Conservation (phyloP, 371 early-diverging fungal species). For the Dichotomocladium elegans region DNA sequence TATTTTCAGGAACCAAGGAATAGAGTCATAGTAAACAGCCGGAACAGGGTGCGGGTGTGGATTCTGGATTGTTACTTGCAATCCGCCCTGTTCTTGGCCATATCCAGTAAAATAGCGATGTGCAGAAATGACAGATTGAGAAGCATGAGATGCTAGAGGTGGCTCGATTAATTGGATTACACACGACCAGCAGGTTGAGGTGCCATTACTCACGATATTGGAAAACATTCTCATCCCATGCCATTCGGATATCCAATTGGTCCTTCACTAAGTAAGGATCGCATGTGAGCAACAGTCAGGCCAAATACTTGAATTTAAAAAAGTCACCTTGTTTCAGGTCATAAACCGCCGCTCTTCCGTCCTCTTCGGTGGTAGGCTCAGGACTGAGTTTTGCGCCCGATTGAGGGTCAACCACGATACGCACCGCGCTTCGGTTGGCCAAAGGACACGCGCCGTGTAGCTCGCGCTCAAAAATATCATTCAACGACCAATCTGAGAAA, state of each 20-base stretch:
- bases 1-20: slow-evolving; percentile 91
- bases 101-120: slow-evolving; percentile 78
- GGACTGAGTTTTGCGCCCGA: slow-evolving; percentile 2
- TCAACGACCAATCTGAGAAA: slow-evolving; percentile 67
- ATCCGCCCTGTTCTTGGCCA: slow-evolving; percentile 84
- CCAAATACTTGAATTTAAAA: no score
- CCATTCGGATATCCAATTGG: slow-evolving; percentile 33
- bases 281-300: no score
- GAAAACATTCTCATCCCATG: slow-evolving; percentile 38
- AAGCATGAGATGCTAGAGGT: slow-evolving; percentile 24
- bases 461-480: slow-evolving; percentile 60
- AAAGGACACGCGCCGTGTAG: slow-evolving; percentile 61
- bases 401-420: slow-evolving; percentile 36
- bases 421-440: slow-evolving; percentile 52
- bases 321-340: slow-evolving; percentile 31
- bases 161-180: not conserved
- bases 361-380: slow-evolving; percentile 6
- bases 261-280: slow-evolving; percentile 1
- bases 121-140: slow-evolving; percentile 54
- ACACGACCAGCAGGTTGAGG: not conserved
- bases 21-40: slow-evolving; percentile 68
- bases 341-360: slow-evolving; percentile 34
- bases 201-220: slow-evolving; percentile 32
- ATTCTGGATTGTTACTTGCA: slow-evolving; percentile 72
- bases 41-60: slow-evolving; percentile 38